phyloP scores from a whole-genome alignment of 1,139 yeast species.

The Hansenula sp. region DNA sequence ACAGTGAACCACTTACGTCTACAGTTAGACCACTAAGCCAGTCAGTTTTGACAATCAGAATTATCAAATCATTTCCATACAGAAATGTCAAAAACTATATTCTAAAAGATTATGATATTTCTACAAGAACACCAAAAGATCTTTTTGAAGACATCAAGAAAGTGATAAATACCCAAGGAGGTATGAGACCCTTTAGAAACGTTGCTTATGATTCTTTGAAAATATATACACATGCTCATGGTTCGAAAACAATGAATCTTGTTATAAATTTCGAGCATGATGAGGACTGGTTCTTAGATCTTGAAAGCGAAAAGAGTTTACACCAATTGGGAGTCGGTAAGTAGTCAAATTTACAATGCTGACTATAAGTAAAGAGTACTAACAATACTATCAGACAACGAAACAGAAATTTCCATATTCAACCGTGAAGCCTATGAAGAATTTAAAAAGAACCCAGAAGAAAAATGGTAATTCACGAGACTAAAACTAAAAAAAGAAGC shows the following conservation, averaged over 20 bases:
- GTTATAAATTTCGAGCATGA: constrained; percentile 87
- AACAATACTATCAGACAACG: constrained; percentile 63
- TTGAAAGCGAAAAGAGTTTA: constrained; percentile 28
- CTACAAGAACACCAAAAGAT: constrained; percentile 60
- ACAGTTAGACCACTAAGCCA: constrained; percentile 29
- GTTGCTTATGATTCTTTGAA: constrained; percentile 76
- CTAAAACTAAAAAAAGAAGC: no score
- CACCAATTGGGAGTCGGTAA: constrained; percentile 23
- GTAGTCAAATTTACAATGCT: constrained; percentile 42
- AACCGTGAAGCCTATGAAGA: constrained; percentile 60
- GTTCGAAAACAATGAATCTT: constrained; percentile 87
- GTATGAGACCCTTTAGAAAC: constrained; percentile 75
- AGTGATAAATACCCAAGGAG: constrained; percentile 61
- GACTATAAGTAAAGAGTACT: constrained; percentile 7
- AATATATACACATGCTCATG: constrained; percentile 91
- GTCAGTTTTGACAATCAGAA: constrained; percentile 77
- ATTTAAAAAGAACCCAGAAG: constrained; percentile 80
- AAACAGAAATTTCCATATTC: constrained; percentile 84
- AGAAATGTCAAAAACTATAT: constrained; percentile 84
- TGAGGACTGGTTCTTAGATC: constrained; percentile 56
- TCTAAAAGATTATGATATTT: constrained; percentile 66
- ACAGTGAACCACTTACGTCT: constrained; percentile 31
- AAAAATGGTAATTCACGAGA: constrained; percentile 89
- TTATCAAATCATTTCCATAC: constrained; percentile 88
- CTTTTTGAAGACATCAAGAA: constrained; percentile 46